Evolutionary conservation across 441 rosid genomes (phyloP), one percentile per base, ranked within the genome.

Genomic region (Arabidopsis lyrata): DNA sequence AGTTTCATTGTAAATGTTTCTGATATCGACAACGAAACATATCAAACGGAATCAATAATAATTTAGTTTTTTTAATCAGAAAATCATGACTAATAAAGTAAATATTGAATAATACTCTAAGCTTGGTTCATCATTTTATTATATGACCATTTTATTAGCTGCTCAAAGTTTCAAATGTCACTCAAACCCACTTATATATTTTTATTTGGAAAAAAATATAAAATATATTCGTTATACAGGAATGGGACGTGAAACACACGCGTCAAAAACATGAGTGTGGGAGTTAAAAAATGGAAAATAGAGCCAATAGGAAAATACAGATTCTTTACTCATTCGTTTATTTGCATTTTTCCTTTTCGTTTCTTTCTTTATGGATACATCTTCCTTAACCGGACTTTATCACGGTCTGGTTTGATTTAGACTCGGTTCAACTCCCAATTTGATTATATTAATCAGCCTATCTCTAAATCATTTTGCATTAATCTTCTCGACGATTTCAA

Each of bases 291-390:
- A 39, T 34, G 15, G 24, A 12, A 35, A 27, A 55, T 12, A 45
- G 12, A 44, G 63, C 39, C 70, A 63, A 63, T 32, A 64, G 22
- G 50, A 73, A 73, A 73, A 73, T 65, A 73, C 16, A 65, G 41
- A 55, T 44, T 61, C 50, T 38, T 10, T 12, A 35, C 38, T 72
- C 77, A 55, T 63, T 73, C 64, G 52, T 44, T 15, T n/a, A 16
- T 29, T 59, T 42, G 47, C 41, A 50, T 63, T 27, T 42, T 73
- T 35, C 41, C 14, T 14, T 27, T 74, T 49, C 53, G 77, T 66
- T 68, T 15, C 38, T 66, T 59, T 39, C 57, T 60, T 34, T 4
- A 22, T 52, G 38, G 31, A 68, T 50, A 11, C 64, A 42, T 61
- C 48, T 49, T 44, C 38, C 34, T 61, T 24, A 50, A 42, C 73